Evolutionary conservation across 1,284 basidiomycete species (phyloP), one percentile per base, ranked within the genome.

Genomic region (Meripilus lineatus): DNA sequence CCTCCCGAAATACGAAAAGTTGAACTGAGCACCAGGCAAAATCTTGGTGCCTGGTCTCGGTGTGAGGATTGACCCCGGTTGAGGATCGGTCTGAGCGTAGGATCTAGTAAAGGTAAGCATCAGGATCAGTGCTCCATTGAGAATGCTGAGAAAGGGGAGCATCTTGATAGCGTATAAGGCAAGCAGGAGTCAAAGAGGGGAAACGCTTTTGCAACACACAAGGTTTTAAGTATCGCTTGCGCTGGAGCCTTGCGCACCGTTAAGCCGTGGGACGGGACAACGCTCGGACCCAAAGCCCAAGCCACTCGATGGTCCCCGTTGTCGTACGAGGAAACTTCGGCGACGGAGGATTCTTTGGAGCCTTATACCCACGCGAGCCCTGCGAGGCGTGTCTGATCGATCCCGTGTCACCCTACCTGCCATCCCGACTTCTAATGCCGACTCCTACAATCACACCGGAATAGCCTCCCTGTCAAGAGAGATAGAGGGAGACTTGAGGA

Each of bases 1-100:
- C 32, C 62, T 64, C 17, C 58, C 59, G 22, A 56, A 53, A 51
- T 74, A 74, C 11, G 51, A 25, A 54, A 75, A 75, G 3, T 53
- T 54, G 50, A 72, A 66, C 24, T 51, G 41, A 11, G 63, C 58
- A 38, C 62, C 63, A 3, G 63, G 64, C 2, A 45, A 52, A 47
- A 72, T 65, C 21, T 50, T 42, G 7, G 65, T 61, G 38, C 62
- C 63, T 6, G 62, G 59, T 1, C 47, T 50, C 5, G 64, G 64
- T 22, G 39, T 33, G 52, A 55, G 11, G 44, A 67, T 67, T n/a
- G 56, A 45, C 42, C n/a, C n/a, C n/a, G n/a, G n/a, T n/a, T n/a
- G n/a, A n/a, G n/a, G n/a, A n/a, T n/a, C n/a, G n/a, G n/a, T n/a
- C n/a, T n/a, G n/a, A n/a, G n/a, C n/a, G n/a, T n/a, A n/a, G n/a